Percentiles rank a stretch among this genome's conserved stretches.
These are phyloP conservation scores for Dianthus caryophyllus DNA, from an alignment of 148 eudicot genomes.

Conservation along the genomic window DNA sequence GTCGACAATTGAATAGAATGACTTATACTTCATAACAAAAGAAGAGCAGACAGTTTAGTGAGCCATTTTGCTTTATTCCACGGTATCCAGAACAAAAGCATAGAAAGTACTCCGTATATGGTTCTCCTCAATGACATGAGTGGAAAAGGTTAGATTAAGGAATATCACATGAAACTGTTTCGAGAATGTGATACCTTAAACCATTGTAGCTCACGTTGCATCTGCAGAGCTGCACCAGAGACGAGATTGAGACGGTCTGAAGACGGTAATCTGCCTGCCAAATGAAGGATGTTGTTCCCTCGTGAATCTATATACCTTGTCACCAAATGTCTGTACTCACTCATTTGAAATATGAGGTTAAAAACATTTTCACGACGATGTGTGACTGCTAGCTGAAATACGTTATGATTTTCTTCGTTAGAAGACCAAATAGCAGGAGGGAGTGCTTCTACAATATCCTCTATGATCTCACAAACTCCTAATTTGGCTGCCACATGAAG, in stretches of 20 bases:
- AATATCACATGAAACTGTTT: neutral
- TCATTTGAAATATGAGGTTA: constrained; percentile 32
- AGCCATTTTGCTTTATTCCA: no score
- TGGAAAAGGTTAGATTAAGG: no score
- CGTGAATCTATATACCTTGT: constrained; percentile 20
- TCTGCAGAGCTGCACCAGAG: constrained; percentile 28
- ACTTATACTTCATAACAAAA: no score
- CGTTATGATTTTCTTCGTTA: constrained; percentile 24
- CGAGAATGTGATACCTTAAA: constrained; percentile 20
- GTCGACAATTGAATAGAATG: no score
- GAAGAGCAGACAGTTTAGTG: no score
- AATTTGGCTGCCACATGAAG: constrained; percentile 28
- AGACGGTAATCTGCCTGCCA: constrained; percentile 26
- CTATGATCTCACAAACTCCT: constrained; percentile 26
- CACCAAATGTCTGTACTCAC: constrained; percentile 19
- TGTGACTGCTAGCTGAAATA: constrained; percentile 32
- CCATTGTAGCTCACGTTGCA: constrained; percentile 35
- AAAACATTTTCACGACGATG: constrained; percentile 28
- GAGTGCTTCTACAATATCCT: constrained; percentile 27
- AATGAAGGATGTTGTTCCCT: constrained; percentile 28
- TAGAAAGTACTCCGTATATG: no score
- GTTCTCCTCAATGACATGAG: no score
- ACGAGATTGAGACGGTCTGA: constrained; percentile 25
- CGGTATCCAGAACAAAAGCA: no score
- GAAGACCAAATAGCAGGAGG: constrained; percentile 29